Evolutionary conservation across 2,329 filamentous ascomycete species (phyloP).

Genomic region (Zymoseptoria pseudotritici): DNA sequence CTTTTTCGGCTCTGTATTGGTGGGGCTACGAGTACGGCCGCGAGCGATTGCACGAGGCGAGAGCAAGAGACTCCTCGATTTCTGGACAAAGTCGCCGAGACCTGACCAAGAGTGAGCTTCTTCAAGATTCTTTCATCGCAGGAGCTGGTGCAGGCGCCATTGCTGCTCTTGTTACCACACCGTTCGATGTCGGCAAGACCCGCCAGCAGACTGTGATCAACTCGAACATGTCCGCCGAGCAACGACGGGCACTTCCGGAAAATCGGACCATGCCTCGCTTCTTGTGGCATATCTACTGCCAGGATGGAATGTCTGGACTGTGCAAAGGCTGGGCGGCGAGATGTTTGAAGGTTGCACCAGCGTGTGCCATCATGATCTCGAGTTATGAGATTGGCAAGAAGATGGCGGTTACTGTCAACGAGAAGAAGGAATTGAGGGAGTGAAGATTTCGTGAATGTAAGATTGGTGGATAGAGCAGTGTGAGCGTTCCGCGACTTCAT

Average conservation of each 20-base stretch:
- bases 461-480: neutral
- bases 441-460: neutral
- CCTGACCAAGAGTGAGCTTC: constrained; percentile 68
- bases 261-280: constrained; percentile 71
- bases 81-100: constrained; percentile 22
- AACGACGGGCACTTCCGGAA: constrained; percentile 53
- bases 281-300: constrained; percentile 82
- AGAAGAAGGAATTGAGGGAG: constrained; percentile 32
- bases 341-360: constrained; percentile 88
- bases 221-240: constrained; percentile 30
- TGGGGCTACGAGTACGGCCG: constrained; percentile 89
- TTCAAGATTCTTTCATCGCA: constrained; percentile 81
- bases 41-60: constrained; percentile 60
- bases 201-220: constrained; percentile 78
- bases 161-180: constrained; percentile 82
- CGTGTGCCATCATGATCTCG: constrained; percentile 98
- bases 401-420: constrained; percentile 70
- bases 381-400: constrained; percentile 95
- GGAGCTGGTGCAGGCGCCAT: constrained; percentile 77
- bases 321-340: constrained; percentile 90
- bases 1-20: constrained; percentile 97
- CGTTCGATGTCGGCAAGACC: constrained; percentile 97
- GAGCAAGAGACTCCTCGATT: constrained; percentile 40
- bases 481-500: neutral
- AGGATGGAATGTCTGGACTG: constrained; percentile 71